phyloP scores from a whole-genome alignment of 1,139 yeast genomes.

The Geotrichum aggregatum region DNA sequence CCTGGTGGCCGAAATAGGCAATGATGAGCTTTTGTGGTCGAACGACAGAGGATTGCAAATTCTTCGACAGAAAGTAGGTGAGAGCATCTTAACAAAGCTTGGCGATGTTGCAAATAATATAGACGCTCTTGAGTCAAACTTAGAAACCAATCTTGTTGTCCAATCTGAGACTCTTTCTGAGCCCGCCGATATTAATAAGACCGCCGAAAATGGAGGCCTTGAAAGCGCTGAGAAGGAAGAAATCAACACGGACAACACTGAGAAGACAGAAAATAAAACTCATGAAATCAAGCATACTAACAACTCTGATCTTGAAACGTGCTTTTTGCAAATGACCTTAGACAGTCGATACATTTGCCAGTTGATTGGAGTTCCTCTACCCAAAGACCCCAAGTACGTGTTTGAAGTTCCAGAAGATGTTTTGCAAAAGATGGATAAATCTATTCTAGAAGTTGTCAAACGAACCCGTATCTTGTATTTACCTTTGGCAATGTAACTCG shows the following conservation, averaged over 20 bases:
- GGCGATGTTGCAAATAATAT: not conserved
- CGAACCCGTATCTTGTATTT: conserved; percentile 18
- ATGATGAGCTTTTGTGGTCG: conserved; percentile 25
- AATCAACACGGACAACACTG: not conserved
- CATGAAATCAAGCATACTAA: not conserved
- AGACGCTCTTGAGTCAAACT: not conserved
- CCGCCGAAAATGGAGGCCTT: not conserved
- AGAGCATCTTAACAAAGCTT: conserved; percentile 5
- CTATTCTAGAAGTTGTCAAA: conserved; percentile 7
- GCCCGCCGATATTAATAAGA: not conserved
- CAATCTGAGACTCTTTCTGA: too few species aligned
- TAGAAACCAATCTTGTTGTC: too few species aligned
- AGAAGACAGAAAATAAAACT: not conserved
- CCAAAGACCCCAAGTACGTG: not conserved
- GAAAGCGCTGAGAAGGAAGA: conserved; percentile 4
- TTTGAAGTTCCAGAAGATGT: not conserved
- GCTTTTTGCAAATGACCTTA: not conserved
- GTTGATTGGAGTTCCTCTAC: conserved; percentile 5
- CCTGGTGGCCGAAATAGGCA: conserved; percentile 22
- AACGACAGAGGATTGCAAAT: conserved; percentile 14
- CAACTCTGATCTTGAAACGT: not conserved
- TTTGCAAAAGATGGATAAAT: conserved; percentile 1
- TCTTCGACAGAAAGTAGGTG: conserved; percentile 18
- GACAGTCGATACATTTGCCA: conserved; percentile 4
- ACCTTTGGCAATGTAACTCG: conserved; percentile 16